phyloP scores from a whole-genome alignment of 2,329 filamentous ascomycete species.

The Rhynchosporium graminicola region DNA sequence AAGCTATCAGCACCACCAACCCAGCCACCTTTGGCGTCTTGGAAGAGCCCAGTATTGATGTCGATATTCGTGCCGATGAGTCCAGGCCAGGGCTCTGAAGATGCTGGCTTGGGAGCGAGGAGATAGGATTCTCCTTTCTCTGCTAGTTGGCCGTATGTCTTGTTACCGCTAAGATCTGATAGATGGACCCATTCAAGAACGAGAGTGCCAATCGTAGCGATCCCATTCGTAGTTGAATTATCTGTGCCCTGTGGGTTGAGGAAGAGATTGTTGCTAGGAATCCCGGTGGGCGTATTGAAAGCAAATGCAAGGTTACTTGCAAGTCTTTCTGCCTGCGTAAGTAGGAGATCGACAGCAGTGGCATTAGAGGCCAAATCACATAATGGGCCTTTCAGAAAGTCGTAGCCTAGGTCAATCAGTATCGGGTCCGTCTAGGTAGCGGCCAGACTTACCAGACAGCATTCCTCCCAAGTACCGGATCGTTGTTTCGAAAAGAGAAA shows the following conservation, averaged over 20 bases:
- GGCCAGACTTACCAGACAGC: conserved; percentile 61
- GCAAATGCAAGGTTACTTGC: conserved; percentile 74
- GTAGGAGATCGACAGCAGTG: conserved; percentile 54
- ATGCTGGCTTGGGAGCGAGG: conserved; percentile 62
- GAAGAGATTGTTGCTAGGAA: conserved; percentile 70
- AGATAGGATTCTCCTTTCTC: conserved; percentile 71
- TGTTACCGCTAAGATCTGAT: conserved; percentile 71
- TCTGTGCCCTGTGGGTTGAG: conserved; percentile 56
- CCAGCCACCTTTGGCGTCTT: conserved; percentile 72
- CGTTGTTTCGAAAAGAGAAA: conserved; percentile 87
- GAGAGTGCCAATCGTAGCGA: conserved; percentile 76
- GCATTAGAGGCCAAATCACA: conserved; percentile 49
- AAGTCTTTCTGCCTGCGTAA: conserved; percentile 67
- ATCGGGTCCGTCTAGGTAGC: not conserved
- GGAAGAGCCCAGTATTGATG: conserved; percentile 65
- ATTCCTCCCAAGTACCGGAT: conserved; percentile 85
- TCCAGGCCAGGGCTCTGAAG: conserved; percentile 73
- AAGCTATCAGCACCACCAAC: conserved; percentile 75
- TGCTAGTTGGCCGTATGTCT: conserved; percentile 64
- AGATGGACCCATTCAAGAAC: conserved; percentile 84
- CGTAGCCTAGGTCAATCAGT: conserved; percentile 52
- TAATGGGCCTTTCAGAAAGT: conserved; percentile 70
- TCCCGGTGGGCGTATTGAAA: conserved; percentile 73
- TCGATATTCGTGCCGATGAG: conserved; percentile 69
- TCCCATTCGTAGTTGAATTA: conserved; percentile 60